These are phyloP conservation scores for Clarireedia homoeocarpa DNA, from an alignment of 2,329 filamentous ascomycete species.

Conservation along the genomic window DNA sequence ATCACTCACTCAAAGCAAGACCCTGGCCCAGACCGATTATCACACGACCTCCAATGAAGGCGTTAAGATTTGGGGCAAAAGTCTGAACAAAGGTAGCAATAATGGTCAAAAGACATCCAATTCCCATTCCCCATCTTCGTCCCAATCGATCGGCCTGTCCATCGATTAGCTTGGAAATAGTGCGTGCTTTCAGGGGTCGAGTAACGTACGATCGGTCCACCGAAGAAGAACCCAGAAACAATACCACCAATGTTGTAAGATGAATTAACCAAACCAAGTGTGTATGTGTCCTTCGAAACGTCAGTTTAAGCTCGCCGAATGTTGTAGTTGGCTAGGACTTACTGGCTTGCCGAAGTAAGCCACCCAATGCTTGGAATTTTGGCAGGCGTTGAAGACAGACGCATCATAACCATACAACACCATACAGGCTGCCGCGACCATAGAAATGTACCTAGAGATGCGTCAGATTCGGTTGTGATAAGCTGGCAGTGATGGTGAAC, in stretches of 20 bases:
- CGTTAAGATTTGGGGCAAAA: constrained; percentile 55
- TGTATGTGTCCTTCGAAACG: constrained; percentile 26
- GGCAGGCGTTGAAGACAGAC: constrained; percentile 65
- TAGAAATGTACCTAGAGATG: constrained; percentile 51
- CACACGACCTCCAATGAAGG: constrained; percentile 61
- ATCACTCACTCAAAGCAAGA: constrained; percentile 48
- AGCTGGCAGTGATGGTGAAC: neutral
- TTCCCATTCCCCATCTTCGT: constrained; percentile 56
- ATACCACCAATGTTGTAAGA: constrained; percentile 66
- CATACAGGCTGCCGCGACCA: constrained; percentile 65
- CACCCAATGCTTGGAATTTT: constrained; percentile 59
- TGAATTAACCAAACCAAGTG: constrained; percentile 54
- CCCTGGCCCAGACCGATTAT: constrained; percentile 64
- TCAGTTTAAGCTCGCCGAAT: neutral
- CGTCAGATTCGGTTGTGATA: neutral
- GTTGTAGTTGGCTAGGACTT: neutral
- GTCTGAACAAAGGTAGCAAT: constrained; percentile 62
- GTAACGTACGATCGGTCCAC: constrained; percentile 40
- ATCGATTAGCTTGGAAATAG: neutral
- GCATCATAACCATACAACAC: constrained; percentile 72
- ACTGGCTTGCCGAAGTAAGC: constrained; percentile 45
- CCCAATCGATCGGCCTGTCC: constrained; percentile 46
- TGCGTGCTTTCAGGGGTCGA: neutral
- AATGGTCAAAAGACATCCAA: constrained; percentile 57
- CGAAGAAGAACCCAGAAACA: constrained; percentile 58